A percentile compares a stretch with the other conserved stretches of the same genome.
Evolutionary conservation across 768 basidiomycete species (phyloP).

Genomic region (Leucosporidium yakuticum): DNA sequence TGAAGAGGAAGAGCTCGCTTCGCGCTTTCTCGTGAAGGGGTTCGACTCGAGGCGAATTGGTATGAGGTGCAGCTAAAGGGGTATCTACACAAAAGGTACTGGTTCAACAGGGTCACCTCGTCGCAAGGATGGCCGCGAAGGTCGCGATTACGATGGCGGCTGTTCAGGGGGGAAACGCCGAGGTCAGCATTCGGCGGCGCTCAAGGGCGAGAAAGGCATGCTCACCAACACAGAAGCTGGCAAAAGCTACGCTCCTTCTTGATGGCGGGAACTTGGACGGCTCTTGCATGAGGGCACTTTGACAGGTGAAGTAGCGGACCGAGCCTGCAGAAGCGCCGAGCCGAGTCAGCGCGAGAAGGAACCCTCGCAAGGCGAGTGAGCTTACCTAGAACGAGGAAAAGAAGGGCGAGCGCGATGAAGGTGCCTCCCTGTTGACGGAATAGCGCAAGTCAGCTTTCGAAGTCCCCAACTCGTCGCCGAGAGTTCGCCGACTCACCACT

Average conservation of each 20-base stretch:
- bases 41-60: no score
- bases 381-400: constrained; percentile 23
- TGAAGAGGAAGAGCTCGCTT: not conserved
- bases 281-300: constrained; percentile 11
- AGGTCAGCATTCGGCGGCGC: not conserved
- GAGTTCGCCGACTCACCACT: not conserved
- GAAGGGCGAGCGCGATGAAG: constrained; percentile 21
- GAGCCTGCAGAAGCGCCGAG: not conserved
- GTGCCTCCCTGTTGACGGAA: constrained; percentile 1
- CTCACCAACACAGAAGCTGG: constrained; percentile 14
- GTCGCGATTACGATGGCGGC: not conserved
- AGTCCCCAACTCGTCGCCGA: not conserved
- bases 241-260: constrained; percentile 13
- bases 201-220: not conserved
- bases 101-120: no score
- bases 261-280: constrained; percentile 29
- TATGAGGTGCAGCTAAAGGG: no score
- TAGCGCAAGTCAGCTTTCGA: not conserved
- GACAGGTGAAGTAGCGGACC: constrained; percentile 20
- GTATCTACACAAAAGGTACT: no score
- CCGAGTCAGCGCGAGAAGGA: not conserved
- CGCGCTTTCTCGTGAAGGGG: no score
- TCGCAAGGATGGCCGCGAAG: not conserved
- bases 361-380: no score
- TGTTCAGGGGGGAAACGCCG: not conserved